Evolutionary conservation across 257 asterid species (phyloP), one percentile per base, ranked within the genome.

Genomic region (Knoxia roxburghii): DNA sequence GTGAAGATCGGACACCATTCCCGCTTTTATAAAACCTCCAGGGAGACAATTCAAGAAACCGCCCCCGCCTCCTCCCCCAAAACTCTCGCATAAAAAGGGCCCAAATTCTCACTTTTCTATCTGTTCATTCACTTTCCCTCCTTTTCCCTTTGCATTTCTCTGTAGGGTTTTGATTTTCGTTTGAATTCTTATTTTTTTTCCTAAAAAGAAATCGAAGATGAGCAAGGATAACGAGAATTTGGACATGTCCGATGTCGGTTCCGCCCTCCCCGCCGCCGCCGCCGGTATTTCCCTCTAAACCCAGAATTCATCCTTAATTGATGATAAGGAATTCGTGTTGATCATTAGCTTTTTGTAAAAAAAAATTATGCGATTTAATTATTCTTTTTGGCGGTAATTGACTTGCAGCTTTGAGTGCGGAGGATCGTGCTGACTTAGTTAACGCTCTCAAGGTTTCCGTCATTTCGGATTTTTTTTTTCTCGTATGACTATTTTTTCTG

Each of bases 181-280:
- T 12, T 8, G 3, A 21, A 58, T 18, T 62, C n/a, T n/a, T n/a
- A n/a, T n/a, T n/a, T n/a, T n/a, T n/a, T n/a, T n/a, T n/a, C n/a
- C n/a, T n/a, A n/a, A n/a, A n/a, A n/a, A n/a, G n/a, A n/a, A n/a
- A n/a, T n/a, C 48, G 21, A 61, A 65, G 78, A 90, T 84, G 90
- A 84, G 83, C 30, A 48, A 79, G 24, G 76, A 65, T 65, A 81
- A 85, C 41, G 86, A 76, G 69, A 79, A 48, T 56, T 72, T 82
- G 59, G 89, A 80, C 64, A 70, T 79, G 80, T 80, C 91, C 74
- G 86, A 79, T 59, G 71, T 79, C 78, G 87, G 84, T 24, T 65
- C 90, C 69, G 68, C 87, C 68, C 95, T 90, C 72, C 97, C 95
- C 76, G 95, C 95, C 73, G 94, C 95, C 59, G 95, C 95, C 37